Percentiles rank a stretch among this genome's conserved stretches.
These are phyloP conservation scores for Gliomastix tumulicola DNA, from an alignment of 2,329 filamentous ascomycete genomes.

Conservation along the genomic window DNA sequence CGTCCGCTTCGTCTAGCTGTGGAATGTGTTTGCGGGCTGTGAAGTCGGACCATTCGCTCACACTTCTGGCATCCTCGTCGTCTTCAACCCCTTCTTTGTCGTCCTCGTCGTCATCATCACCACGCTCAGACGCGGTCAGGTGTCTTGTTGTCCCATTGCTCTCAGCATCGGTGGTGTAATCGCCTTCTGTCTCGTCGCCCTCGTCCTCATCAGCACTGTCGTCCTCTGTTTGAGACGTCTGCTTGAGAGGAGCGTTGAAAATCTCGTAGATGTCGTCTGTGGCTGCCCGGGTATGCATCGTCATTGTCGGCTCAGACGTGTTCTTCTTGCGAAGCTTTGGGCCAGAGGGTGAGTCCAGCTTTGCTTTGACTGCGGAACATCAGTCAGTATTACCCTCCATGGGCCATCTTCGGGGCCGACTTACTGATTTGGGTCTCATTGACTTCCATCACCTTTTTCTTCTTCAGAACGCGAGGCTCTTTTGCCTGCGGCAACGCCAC, in stretches of 20 bases:
- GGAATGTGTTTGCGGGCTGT: constrained; percentile 66
- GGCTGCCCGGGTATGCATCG: constrained; percentile 86
- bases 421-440: constrained; percentile 90
- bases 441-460: constrained; percentile 76
- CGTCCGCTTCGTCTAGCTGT: constrained; percentile 23
- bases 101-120: constrained; percentile 35
- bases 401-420: constrained; percentile 18
- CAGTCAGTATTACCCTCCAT: neutral
- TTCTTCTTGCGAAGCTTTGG: constrained; percentile 77
- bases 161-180: constrained; percentile 81
- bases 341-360: constrained; percentile 82
- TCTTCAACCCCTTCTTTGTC: constrained; percentile 41
- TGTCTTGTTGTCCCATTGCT: constrained; percentile 74
- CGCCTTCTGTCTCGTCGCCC: constrained; percentile 59
- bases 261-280: constrained; percentile 97
- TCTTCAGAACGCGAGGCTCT: constrained; percentile 44
- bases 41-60: constrained; percentile 87
- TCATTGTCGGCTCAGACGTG: constrained; percentile 86
- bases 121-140: constrained; percentile 40
- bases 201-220: constrained; percentile 55
- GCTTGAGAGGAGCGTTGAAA: constrained; percentile 70
- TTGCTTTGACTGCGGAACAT: constrained; percentile 69
- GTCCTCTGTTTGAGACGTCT: constrained; percentile 19
- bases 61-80: constrained; percentile 54
- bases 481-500: constrained; percentile 26